Conservation (phyloP, 2,329 filamentous ascomycete species). For the Aspergillus alliaceus region DNA sequence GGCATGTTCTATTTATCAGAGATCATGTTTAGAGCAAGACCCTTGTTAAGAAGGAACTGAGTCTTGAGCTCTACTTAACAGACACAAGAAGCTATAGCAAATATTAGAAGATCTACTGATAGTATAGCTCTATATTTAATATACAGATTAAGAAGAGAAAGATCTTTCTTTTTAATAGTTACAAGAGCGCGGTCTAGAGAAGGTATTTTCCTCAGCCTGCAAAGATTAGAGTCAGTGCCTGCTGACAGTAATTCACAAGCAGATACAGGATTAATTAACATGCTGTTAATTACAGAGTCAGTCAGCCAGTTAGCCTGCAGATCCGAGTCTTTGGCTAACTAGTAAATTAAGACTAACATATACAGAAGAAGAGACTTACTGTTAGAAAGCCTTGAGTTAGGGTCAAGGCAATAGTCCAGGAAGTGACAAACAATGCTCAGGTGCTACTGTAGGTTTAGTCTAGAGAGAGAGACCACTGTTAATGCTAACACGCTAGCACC, state of each 20-base stretch:
- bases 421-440: slow-evolving; percentile 8
- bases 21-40: background rate
- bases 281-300: background rate
- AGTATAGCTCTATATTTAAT: background rate
- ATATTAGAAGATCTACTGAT: background rate
- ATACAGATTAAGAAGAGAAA: background rate
- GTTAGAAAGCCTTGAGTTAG: slow-evolving; percentile 2
- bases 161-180: background rate
- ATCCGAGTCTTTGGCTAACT: background rate
- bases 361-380: slow-evolving; percentile 11
- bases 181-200: background rate
- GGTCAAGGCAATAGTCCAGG: slow-evolving; percentile 10
- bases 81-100: background rate
- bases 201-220: slow-evolving; percentile 3
- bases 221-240: slow-evolving; percentile 10
- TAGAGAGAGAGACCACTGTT: background rate
- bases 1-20: background rate
- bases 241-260: slow-evolving; percentile 3
- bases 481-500: slow-evolving; percentile 6
- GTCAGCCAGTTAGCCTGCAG: background rate
- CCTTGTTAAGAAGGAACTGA: background rate
- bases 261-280: background rate
- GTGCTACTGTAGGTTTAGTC: slow-evolving; percentile 6
- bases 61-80: background rate
- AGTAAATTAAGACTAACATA: background rate